Base-by-base conservation (phyloP, 192 early-diverging fungal species). In the Mortierella alpina region DNA sequence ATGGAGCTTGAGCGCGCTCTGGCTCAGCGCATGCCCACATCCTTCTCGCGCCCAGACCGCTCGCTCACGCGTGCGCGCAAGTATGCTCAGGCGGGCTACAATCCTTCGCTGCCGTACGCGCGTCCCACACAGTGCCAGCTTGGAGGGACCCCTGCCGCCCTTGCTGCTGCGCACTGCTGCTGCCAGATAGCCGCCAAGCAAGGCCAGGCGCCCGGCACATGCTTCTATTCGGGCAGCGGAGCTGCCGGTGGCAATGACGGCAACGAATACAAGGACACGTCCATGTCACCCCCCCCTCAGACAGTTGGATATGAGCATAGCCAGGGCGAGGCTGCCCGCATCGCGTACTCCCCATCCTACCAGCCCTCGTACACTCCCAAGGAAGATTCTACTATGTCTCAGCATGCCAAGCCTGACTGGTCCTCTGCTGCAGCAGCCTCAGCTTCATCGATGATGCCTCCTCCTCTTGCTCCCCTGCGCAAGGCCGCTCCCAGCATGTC, bases 61-160 rank as follows among this genome's bases (percentile, higher is more conserved):
- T 79, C 76, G 3, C 44, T 66, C 23, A 67, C 76, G 44, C 76
- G 76, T 11, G 76, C 76, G 10, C 76, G 68, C 69, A 79, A 79
- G 58, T 79, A 79, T 48, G 76, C 76, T 14, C 76, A 79, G 49
- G 76, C 76, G 13, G 76, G 76, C 2, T 79, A 79, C 45, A 79
- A 51, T 6, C 69, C 76, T 49, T 45, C 69, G 8, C 49, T 79
- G 47, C 76, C 76, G 14, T 79, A 79, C 42, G 59, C 76, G 9
- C 76, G 76, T 60, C 76, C 76, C 22, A 60, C 75, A 2, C 57
- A 79, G 59, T 79, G 76, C 40, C 76, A 71, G 59, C 45, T 68
- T 12, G 23, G 69, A 0, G 15, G 45, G 0, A 13, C 23, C 15
- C 11, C 69, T 17, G 13, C 47, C n/a, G 42, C 42, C 39, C 63